Evolutionary conservation across 306 rosid genomes (phyloP), one percentile per base, ranked within the genome.

Genomic region (Lathyrus tuberosus): DNA sequence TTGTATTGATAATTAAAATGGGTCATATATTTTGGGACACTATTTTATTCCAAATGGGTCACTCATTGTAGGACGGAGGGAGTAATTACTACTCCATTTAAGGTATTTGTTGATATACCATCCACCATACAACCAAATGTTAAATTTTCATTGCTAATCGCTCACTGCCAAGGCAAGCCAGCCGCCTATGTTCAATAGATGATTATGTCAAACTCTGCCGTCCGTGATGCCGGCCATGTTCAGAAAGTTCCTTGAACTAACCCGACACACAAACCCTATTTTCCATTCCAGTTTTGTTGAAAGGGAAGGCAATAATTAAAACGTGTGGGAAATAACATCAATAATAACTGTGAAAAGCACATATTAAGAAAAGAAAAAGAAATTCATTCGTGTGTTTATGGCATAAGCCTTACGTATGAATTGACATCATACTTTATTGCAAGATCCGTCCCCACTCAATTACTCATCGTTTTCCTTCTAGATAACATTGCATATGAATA

Each of bases 371-470:
- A 35, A 35, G 40, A 35, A 35, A 35, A 35, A 35, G 10, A 35
- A 35, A 35, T 1, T 7, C 40, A 35, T 35, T 7, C 40, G 8
- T 35, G 40, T 35, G 56, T 48, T 48, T 56, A 56, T 57, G 17
- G 18, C 62, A 57, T 57, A 57, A 57, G 62, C 40, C 62, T 57
- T 57, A 57, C 62, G 62, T 57, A 14, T 57, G 62, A 57, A 57
- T 57, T 57, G 62, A 57, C 62, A 57, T 57, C 62, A 57, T 57
- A 1, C 40, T 57, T 53, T 53, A 10, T 28, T 57, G 62, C 11
- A 28, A 26, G 16, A 57, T 57, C 62, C 11, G 18, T 30, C 62
- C 62, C 62, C 18, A 57, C 62, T 6, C 38, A 33, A 2, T 33
- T 6, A 33, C 38, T 13, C 62, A 28, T 57, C 18, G 5, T 9